Base-by-base conservation (phyloP, 1,284 basidiomycete genomes). In the Pseudozyma thailandica region DNA sequence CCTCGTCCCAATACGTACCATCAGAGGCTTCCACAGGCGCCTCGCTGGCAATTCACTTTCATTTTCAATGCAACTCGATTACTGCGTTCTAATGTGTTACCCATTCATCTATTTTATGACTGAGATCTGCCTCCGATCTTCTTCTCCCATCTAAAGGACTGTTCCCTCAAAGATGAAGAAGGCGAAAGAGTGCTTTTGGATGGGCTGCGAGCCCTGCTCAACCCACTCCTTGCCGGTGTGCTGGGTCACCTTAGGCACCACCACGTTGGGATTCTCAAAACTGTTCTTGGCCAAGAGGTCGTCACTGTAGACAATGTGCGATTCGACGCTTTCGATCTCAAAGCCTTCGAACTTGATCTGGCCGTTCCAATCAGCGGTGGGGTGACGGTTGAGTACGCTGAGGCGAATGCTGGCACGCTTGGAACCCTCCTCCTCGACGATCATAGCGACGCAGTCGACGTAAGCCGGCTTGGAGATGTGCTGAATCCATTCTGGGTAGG, bases 371-470 rank as follows among this genome's bases (percentile, higher is more conserved):
- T 61, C 61, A 21, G 66, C 71, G 21, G 59, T 70, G 1, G 70
- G 70, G 60, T 85, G 84, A 10, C 86, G 82, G 62, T 88, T 88
- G 18, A 88, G 84, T 3, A 88, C 83, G 2, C 87, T 86, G 4
- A 88, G 65, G 18, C 86, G 83, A 8, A 88, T 73, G 50, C 86
- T 84, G 18, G 71, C 51, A 28, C 16, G 41, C 37, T 58, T 53
- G n/a, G 50, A 53, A 28, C 31, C 49, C 66, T 20, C 69, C 7
- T 76, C 70, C 10, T 61, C 62, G 20, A 84, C 75, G 20, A 87
- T 77, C 9, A 87, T 85, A 6, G 85, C 87, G 50, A 85, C 85
- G 26, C 85, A 86, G 71, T 88, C 87, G 31, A 88, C 82, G 49
- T 85, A 84, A 1, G 84, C 84, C 7, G 85, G 84, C 42, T 55